Percentiles rank a stretch among this genome's conserved stretches.
Conservation (phyloP, 2,329 filamentous ascomycete genomes). For the Onygenales sp. region DNA sequence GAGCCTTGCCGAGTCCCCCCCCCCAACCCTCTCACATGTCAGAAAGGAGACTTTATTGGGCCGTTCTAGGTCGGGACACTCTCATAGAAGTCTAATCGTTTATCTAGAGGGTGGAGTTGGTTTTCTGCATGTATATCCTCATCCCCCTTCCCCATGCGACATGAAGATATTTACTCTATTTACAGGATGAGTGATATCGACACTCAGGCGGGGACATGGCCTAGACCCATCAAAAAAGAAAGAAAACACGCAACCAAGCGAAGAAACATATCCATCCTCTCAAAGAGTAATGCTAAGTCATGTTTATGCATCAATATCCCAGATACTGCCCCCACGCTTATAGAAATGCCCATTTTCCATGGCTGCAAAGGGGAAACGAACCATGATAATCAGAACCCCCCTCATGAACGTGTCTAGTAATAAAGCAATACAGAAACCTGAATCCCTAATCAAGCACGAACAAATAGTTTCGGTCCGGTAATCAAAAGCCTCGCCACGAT, state of each 20-base stretch:
- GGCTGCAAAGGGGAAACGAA: background rate
- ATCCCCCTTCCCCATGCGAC: too few relatives aligned
- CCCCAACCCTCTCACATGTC: too few relatives aligned
- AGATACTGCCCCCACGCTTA: background rate
- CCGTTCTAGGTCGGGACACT: too few relatives aligned
- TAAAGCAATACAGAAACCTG: background rate
- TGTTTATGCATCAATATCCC: background rate
- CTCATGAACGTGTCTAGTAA: background rate
- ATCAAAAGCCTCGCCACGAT: constrained; percentile 21
- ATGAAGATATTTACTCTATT: too few relatives aligned
- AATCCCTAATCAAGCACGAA: constrained; percentile 18
- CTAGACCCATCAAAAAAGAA: background rate
- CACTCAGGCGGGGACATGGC: too few relatives aligned
- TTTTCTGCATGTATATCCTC: too few relatives aligned
- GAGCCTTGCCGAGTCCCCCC: too few relatives aligned
- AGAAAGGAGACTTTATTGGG: too few relatives aligned
- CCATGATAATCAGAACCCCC: too few relatives aligned
- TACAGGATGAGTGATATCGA: too few relatives aligned
- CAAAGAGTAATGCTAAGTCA: background rate
- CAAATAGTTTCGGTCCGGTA: constrained; percentile 21
- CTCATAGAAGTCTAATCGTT: too few relatives aligned
- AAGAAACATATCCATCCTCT: background rate
- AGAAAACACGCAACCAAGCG: background rate
- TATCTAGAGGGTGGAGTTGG: too few relatives aligned
- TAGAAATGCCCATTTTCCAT: background rate